A percentile compares a stretch with the other conserved stretches of the same genome.
Conservation (phyloP, 2,329 filamentous ascomycete genomes). For the Plectosphaerella sp. region DNA sequence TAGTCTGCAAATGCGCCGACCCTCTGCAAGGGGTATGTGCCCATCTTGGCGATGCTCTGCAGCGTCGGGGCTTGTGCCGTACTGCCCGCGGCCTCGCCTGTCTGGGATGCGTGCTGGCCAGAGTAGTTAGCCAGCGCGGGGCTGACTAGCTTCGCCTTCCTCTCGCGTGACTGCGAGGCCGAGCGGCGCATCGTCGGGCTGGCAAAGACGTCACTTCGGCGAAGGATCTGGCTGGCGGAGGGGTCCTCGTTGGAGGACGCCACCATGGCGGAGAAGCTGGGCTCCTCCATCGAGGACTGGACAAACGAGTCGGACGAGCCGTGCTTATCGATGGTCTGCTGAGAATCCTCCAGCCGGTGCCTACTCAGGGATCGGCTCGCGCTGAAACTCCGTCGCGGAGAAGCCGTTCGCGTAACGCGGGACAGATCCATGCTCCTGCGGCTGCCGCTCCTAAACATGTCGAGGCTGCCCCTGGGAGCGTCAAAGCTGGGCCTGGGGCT, state of each 20-base stretch:
- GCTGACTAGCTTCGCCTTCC: slow-evolving; percentile 5
- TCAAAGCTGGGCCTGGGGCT: slow-evolving; percentile 56
- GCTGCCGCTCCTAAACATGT: slow-evolving; percentile 41
- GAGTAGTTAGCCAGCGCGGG: slow-evolving; percentile 7
- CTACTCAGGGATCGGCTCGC: slow-evolving; percentile 48
- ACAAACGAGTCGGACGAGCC: slow-evolving; percentile 72
- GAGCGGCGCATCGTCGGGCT: slow-evolving; percentile 64
- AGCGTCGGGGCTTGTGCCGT: slow-evolving; percentile 33
- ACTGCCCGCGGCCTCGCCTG: slow-evolving; percentile 26
- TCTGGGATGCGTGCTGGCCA: slow-evolving; percentile 30
- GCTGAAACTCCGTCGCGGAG: slow-evolving; percentile 59
- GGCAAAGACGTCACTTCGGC: slow-evolving; percentile 82
- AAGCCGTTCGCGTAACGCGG: slow-evolving; percentile 34
- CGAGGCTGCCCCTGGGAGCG: slow-evolving; percentile 46
- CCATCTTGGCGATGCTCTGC: slow-evolving; percentile 53
- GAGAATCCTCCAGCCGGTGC: slow-evolving; percentile 40
- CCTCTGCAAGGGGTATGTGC: slow-evolving; percentile 75
- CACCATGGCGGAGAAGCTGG: slow-evolving; percentile 65
- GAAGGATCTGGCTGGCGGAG: slow-evolving; percentile 87
- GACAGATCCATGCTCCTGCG: slow-evolving; percentile 50
- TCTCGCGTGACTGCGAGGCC: slow-evolving; percentile 24
- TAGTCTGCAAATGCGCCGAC: slow-evolving; percentile 81
- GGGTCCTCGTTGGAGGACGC: slow-evolving; percentile 64
- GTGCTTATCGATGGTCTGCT: slow-evolving; percentile 44
- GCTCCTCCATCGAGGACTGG: slow-evolving; percentile 67